Base-by-base conservation (phyloP, 495 filamentous ascomycete species). In the Lasiosphaeriaceae sp. region DNA sequence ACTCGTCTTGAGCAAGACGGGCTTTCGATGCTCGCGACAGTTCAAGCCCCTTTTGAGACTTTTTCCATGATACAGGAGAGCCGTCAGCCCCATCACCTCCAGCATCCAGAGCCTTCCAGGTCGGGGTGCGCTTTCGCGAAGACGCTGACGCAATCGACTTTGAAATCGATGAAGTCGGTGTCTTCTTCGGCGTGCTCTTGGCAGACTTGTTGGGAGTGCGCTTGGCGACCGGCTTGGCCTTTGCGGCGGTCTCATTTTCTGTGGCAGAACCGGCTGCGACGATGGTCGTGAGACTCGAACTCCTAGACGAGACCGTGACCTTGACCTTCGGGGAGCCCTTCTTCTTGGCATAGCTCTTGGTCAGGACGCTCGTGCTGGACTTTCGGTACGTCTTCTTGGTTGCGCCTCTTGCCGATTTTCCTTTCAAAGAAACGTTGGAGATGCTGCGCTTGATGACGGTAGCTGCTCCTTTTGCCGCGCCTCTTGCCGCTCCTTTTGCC, bases 391-490 rank as follows among this genome's bases (percentile, higher is more conserved):
- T 56, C 26, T 47, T 47, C 31, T 41, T 52, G 8, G 48, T 24
- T 17, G 22, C 8, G 16, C 31, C 17, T 6, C 65, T 55, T 20
- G 60, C 60, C 2, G 63, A 54, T 48, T 72, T 74, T 9, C 69
- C 59, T 29, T 60, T 71, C 11, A 72, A 62, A 14, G 75, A 75
- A 16, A 74, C 70, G 26, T 54, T 71, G 29, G 73, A 71, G 34
- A 71, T 66, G 50, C 63, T 68, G 44, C 66, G 65, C 65, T 74
- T 74, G 55, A 73, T 64, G 44, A 62, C 66, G 3, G 66, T 62
- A 3, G 65, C 58, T 4, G 66, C 70, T 17, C 63, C 65, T 60
- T 66, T 68, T 16, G 53, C 59, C 2, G 66, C 51, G 8, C 63
- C 64, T 60, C 64, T 68, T 16, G 56, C 59, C 2, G 66, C 51